Base-by-base conservation (phyloP, 257 asterid genomes). In the Agastache rugosa region DNA sequence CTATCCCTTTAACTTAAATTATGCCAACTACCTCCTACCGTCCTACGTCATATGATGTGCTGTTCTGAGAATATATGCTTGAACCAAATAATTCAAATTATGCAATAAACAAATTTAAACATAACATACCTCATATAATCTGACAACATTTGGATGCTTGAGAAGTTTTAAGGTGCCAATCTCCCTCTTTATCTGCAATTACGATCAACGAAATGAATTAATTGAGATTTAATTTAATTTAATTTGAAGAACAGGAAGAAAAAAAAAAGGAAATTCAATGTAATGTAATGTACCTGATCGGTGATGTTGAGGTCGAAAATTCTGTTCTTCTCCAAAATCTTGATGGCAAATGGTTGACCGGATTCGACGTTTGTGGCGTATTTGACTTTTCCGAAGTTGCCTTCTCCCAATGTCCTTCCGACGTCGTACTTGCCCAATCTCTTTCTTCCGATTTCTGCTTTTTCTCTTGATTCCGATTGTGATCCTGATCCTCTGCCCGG, bases 111-210 rank as follows among this genome's bases (percentile, higher is more conserved):
- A 4, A 31, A 5, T 31, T 1, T 25, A 35, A 5, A 11, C 15
- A 15, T 10, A 15, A 5, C 63, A 11, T 80, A 92, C 99, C 99
- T 95, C 99, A 63, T 84, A 81, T 60, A 95, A 75, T 55, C 97
- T 74, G 86, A 95, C 99, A 34, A 95, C 96, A 70, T 95, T 95
- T 63, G 98, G 99, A 71, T 94, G 98, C 59, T 84, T 92, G 90
- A 95, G 96, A 66, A 92, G 90, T 79, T 92, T 94, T 54, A 94
- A 85, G 55, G 97, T 92, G 19, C 93, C 97, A 75, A 95, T 95
- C 82, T 95, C 99, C 86, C 99, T 85, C 85, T 88, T 89, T 23
- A 95, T 95, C 99, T 94, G 96, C 87, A 79, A 64, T 20, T 12
- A 11, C n/a, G 25, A 10, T 10, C 29, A 51, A 48, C 8, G 3